These are phyloP conservation scores for Thymus mandschuricus DNA, from an alignment of 257 asterid species.

Conservation along the genomic window DNA sequence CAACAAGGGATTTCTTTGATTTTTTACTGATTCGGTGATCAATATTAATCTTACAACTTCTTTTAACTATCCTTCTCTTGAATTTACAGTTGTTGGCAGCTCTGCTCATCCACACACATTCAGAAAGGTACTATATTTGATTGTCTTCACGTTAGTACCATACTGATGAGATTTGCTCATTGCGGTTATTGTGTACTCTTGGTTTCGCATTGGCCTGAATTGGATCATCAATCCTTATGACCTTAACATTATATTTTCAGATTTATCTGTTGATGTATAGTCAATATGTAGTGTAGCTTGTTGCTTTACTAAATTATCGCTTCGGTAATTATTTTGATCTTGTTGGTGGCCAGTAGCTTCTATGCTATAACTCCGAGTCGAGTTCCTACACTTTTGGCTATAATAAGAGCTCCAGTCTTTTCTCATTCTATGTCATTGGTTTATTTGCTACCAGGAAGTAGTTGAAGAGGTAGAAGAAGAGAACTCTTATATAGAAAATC, in stretches of 20 bases:
- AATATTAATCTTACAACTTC: conserved; percentile 14
- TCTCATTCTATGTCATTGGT: neutral
- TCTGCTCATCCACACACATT: conserved; percentile 91
- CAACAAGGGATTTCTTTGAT: conserved; percentile 6
- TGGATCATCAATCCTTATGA: neutral
- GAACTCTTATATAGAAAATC: conserved; percentile 67
- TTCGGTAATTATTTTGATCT: conserved; percentile 11
- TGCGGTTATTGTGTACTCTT: neutral
- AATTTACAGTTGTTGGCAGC: conserved; percentile 74
- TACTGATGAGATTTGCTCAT: neutral
- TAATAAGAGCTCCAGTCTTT: conserved; percentile 6
- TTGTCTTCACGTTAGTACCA: neutral
- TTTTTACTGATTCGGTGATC: neutral
- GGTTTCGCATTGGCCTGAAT: neutral
- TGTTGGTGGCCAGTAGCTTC: conserved; percentile 22
- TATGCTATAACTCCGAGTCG: conserved; percentile 10
- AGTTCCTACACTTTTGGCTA: conserved; percentile 1
- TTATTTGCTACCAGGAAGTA: conserved; percentile 54
- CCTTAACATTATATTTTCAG: neutral
- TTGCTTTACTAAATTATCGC: conserved; percentile 1
- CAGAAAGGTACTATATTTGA: conserved; percentile 51
- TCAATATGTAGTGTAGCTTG: neutral
- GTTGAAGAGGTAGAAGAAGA: conserved; percentile 69
- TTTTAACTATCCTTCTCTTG: neutral
- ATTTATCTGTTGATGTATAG: neutral